These are phyloP conservation scores for Barnettozyma wickerhamii DNA, from an alignment of 805 yeast genomes.

Conservation along the genomic window DNA sequence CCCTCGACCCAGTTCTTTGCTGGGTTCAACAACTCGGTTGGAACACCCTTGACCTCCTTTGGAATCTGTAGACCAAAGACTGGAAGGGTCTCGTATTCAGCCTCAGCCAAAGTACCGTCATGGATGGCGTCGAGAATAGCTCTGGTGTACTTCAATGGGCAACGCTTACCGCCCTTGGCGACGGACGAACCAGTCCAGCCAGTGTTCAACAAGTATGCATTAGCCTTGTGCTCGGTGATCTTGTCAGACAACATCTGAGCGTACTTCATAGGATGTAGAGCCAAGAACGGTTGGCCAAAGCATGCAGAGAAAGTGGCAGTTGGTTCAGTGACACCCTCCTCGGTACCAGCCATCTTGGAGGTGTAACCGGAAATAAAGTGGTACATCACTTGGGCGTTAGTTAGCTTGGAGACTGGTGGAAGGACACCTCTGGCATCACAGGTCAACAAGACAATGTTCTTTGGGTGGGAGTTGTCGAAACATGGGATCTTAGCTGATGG, in stretches of 20 bases:
- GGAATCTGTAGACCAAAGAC: slow-evolving; percentile 87
- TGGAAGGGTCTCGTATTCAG: slow-evolving; percentile 78
- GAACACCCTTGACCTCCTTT: slow-evolving; percentile 69
- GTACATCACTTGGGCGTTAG: slow-evolving; percentile 97
- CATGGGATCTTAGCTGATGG: slow-evolving; percentile 97
- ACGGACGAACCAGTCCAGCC: slow-evolving; percentile 98
- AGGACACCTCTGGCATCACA: slow-evolving; percentile 98
- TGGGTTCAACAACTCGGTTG: slow-evolving; percentile 82
- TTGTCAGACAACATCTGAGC: slow-evolving; percentile 94
- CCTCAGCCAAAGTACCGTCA: slow-evolving; percentile 79
- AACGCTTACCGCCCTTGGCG: slow-evolving; percentile 91
- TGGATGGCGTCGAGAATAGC: slow-evolving; percentile 94
- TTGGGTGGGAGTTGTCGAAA: slow-evolving; percentile 83
- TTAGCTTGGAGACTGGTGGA: slow-evolving; percentile 92
- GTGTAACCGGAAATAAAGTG: slow-evolving; percentile 98
- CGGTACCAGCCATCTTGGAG: slow-evolving; percentile 99
- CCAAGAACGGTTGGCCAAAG: slow-evolving; percentile 98
- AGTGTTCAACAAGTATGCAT: slow-evolving; percentile 95
- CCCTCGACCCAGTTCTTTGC: slow-evolving; percentile 73
- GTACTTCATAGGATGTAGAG: slow-evolving; percentile 95
- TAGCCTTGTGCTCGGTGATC: slow-evolving; percentile 81
- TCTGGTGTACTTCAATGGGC: slow-evolving; percentile 96
- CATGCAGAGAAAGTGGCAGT: slow-evolving; percentile 98
- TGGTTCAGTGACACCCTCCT: slow-evolving; percentile 97
- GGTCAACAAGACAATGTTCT: slow-evolving; percentile 85